A percentile compares a stretch with the other conserved stretches of the same genome.
phyloP scores from a whole-genome alignment of 331 rosid genomes.

The Quercus tomentella region DNA sequence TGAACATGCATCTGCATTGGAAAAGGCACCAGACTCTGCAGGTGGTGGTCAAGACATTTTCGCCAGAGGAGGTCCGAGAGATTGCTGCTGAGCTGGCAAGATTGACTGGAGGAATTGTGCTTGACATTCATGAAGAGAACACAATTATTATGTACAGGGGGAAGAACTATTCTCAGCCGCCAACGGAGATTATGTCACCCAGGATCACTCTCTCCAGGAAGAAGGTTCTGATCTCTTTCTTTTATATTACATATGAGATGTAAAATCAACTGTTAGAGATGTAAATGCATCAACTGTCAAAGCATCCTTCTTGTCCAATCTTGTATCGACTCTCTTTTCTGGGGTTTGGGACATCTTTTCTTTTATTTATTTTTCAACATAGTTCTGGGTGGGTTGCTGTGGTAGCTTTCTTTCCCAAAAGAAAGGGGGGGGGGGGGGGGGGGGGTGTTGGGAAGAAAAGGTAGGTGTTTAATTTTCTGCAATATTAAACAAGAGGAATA shows the following conservation, averaged over 20 bases:
- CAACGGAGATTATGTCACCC: slow-evolving; percentile 97
- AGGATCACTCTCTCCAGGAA: slow-evolving; percentile 80
- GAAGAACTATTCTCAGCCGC: slow-evolving; percentile 93
- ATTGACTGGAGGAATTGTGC: slow-evolving; percentile 85
- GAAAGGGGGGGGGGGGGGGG: neutral
- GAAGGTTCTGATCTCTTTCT: slow-evolving; percentile 50
- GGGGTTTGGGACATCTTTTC: neutral
- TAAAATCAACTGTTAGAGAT: neutral
- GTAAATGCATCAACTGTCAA: neutral
- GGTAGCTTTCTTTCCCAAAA: neutral
- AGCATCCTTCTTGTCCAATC: neutral
- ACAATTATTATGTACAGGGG: slow-evolving; percentile 95
- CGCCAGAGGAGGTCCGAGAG: slow-evolving; percentile 86
- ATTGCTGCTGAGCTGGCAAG: slow-evolving; percentile 89
- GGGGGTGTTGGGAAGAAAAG: neutral
- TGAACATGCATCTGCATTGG: slow-evolving; percentile 99
- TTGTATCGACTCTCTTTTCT: neutral
- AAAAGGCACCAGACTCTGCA: slow-evolving; percentile 89
- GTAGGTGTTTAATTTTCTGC: neutral
- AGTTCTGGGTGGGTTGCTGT: too few relatives aligned
- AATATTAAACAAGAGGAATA: neutral
- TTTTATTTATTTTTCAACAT: too few relatives aligned
- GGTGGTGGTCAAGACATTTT: slow-evolving; percentile 85
- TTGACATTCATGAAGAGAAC: slow-evolving; percentile 82
- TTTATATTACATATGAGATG: neutral